A percentile compares a stretch with the other conserved stretches of the same genome.
Evolutionary conservation across 2,329 filamentous ascomycete genomes (phyloP).

Genomic region (Cladosporium halotolerans): DNA sequence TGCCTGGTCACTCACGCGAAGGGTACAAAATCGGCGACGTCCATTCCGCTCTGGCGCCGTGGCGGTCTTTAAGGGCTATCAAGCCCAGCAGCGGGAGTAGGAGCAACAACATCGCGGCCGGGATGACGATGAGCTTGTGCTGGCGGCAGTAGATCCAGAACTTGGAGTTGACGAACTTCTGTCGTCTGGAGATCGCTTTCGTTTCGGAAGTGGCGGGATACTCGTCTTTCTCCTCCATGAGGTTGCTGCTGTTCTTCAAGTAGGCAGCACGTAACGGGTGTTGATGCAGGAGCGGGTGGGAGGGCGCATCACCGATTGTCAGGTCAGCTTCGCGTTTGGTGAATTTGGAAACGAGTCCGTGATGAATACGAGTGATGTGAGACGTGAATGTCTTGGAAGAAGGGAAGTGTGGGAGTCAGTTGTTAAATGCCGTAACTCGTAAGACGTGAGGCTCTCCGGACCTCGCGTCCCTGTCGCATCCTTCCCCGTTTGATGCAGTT

Average conservation of each 20-base stretch:
- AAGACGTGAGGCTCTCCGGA: too few relatives aligned
- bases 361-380: too few relatives aligned
- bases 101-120: constrained; percentile 19
- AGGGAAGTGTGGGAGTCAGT: too few relatives aligned
- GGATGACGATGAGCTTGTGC: constrained; percentile 22
- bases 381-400: too few relatives aligned
- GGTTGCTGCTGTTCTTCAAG: neutral
- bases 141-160: constrained; percentile 16
- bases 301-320: neutral
- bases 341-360: too few relatives aligned
- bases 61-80: constrained; percentile 21
- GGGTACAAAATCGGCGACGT: constrained; percentile 26
- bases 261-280: neutral
- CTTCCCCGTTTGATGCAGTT: too few relatives aligned
- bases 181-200: neutral
- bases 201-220: neutral
- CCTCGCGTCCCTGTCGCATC: too few relatives aligned
- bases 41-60: constrained; percentile 20
- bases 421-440: too few relatives aligned
- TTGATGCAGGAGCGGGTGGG: neutral
- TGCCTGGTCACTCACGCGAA: constrained; percentile 20
- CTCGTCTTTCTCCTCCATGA: constrained; percentile 11
- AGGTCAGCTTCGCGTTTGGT: too few relatives aligned
- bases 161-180: constrained; percentile 10
- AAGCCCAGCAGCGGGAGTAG: constrained; percentile 27